phyloP scores from a whole-genome alignment of 1,139 yeast species.

The Meyerozyma elateridarum region DNA sequence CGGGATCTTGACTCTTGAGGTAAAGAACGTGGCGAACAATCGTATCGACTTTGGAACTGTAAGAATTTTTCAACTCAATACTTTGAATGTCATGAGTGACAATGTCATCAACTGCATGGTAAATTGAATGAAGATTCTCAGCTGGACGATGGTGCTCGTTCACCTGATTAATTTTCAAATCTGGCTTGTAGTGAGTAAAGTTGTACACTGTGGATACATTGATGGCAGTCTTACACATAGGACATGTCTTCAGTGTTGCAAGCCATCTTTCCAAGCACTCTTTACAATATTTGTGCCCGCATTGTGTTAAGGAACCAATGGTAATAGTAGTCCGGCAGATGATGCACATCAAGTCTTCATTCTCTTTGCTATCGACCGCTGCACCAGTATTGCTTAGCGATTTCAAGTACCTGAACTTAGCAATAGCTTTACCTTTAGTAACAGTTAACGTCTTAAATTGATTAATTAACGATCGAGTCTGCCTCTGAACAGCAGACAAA shows the following conservation, averaged over 20 bases:
- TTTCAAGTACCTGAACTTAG: constrained; percentile 59
- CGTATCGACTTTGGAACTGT: constrained; percentile 83
- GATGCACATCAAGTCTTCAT: constrained; percentile 53
- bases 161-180: constrained; percentile 45
- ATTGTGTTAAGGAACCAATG: constrained; percentile 73
- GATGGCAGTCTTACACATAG: constrained; percentile 63
- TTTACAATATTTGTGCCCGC: constrained; percentile 88
- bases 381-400: constrained; percentile 31
- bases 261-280: constrained; percentile 77
- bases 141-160: constrained; percentile 16
- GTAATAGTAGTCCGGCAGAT: constrained; percentile 71
- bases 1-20: constrained; percentile 52
- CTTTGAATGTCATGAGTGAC: constrained; percentile 42
- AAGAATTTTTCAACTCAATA: constrained; percentile 42
- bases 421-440: constrained; percentile 36
- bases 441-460: constrained; percentile 5
- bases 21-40: constrained; percentile 69
- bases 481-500: constrained; percentile 8
- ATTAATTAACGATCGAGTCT: constrained; percentile 8
- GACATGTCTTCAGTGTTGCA: constrained; percentile 53
- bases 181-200: constrained; percentile 48
- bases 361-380: constrained; percentile 16
- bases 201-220: constrained; percentile 47
- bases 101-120: constrained; percentile 41
- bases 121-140: constrained; percentile 39